phyloP scores from a whole-genome alignment of 345 rosid genomes.

The Aquilaria yunnanensis region DNA sequence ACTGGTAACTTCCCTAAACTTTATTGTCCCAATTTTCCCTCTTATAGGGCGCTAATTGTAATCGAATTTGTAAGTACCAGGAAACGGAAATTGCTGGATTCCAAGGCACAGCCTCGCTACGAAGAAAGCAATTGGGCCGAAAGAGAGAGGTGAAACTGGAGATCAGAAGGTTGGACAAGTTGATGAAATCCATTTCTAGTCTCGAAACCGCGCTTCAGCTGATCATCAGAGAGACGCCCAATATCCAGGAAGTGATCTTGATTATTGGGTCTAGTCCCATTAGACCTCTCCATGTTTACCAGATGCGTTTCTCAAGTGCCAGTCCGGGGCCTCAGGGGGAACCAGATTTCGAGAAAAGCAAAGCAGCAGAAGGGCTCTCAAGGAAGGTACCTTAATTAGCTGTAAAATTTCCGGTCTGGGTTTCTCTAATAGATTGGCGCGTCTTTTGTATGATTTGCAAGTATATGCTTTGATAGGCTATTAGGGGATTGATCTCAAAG shows the following conservation, averaged over 20 bases:
- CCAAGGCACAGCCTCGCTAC: constrained; percentile 35
- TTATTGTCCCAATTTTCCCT: background rate
- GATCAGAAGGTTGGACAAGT: constrained; percentile 59
- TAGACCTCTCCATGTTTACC: constrained; percentile 69
- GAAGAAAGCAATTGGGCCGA: constrained; percentile 46
- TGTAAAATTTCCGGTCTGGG: background rate
- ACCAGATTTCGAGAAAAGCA: constrained; percentile 48
- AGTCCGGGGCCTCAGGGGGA: constrained; percentile 19
- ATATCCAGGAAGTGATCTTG: constrained; percentile 45
- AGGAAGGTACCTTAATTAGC: constrained; percentile 47
- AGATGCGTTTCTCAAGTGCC: constrained; percentile 40
- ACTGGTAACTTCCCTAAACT: constrained; percentile 44
- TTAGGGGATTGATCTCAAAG: constrained; percentile 63
- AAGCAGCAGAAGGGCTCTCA: constrained; percentile 64
- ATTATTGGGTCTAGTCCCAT: constrained; percentile 67
- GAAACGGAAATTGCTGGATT: constrained; percentile 35
- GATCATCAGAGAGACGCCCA: constrained; percentile 37
- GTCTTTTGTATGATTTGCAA: background rate
- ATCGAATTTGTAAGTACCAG: constrained; percentile 35
- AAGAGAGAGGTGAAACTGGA: constrained; percentile 66
- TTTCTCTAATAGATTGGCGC: background rate
- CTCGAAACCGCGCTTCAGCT: constrained; percentile 46
- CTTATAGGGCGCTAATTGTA: background rate
- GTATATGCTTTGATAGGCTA: constrained; percentile 39
- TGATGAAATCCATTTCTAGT: constrained; percentile 46